Conservation (phyloP, 306 rosid species). For the Pyrus bretschneideri region DNA sequence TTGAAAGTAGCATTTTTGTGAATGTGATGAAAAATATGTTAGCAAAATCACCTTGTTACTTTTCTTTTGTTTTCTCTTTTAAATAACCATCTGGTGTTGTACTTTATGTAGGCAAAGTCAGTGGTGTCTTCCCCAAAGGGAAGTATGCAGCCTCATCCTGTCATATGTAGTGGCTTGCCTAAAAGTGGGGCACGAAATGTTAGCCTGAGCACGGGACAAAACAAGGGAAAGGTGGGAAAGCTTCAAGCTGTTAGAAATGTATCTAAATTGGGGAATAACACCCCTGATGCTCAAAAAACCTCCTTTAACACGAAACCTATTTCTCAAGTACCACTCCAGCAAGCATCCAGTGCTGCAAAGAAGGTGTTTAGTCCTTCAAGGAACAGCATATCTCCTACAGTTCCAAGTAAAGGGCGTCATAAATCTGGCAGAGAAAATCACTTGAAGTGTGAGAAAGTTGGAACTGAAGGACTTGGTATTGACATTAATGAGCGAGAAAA, state of each 20-base stretch:
- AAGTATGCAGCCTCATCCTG: constrained; percentile 36
- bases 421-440: constrained; percentile 18
- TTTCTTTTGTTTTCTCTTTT: not conserved
- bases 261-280: constrained; percentile 7
- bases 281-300: constrained; percentile 24
- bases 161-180: constrained; percentile 42
- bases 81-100: not conserved
- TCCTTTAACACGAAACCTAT: constrained; percentile 17
- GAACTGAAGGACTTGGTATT: constrained; percentile 14
- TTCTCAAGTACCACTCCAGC: constrained; percentile 25
- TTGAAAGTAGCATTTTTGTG: constrained; percentile 1
- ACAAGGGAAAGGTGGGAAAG: constrained; percentile 46
- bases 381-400: constrained; percentile 21
- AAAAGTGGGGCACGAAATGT: constrained; percentile 34
- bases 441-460: constrained; percentile 8
- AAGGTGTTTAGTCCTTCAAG: constrained; percentile 22
- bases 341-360: constrained; percentile 33
- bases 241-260: constrained; percentile 39
- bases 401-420: constrained; percentile 10
- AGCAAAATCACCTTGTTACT: not conserved
- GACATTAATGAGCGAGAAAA: constrained; percentile 14
- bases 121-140: constrained; percentile 52
- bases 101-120: constrained; percentile 52
- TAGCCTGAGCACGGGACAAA: constrained; percentile 38
- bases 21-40: not conserved